Percentiles rank a stretch among this genome's conserved stretches.
Conservation (phyloP, 2,329 filamentous ascomycete genomes). For the Microcyclospora pomicola region DNA sequence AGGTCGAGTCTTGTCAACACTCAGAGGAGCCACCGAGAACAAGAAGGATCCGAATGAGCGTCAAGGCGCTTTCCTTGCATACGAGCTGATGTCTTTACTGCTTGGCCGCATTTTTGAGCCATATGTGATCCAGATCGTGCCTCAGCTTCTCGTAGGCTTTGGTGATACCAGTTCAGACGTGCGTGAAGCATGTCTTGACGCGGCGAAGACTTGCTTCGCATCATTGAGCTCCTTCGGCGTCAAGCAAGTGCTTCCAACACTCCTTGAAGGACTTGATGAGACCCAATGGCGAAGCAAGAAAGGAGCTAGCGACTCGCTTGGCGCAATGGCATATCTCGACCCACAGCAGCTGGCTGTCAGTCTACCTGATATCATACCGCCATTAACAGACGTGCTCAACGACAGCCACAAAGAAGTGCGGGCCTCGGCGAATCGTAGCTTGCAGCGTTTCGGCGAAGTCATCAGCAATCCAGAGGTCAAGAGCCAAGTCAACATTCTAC, state of each 20-base stretch:
- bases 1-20: slow-evolving; percentile 68
- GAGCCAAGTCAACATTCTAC: slow-evolving; percentile 72
- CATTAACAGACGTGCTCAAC: slow-evolving; percentile 82
- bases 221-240: slow-evolving; percentile 91
- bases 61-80: slow-evolving; percentile 77
- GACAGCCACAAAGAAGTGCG: slow-evolving; percentile 98
- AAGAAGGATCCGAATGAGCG: slow-evolving; percentile 85
- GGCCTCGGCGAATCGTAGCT: slow-evolving; percentile 77
- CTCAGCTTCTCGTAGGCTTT: slow-evolving; percentile 76
- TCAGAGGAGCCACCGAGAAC: slow-evolving; percentile 77
- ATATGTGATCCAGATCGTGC: slow-evolving; percentile 90
- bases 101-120: slow-evolving; percentile 86
- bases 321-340: slow-evolving; percentile 97
- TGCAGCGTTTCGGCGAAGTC: slow-evolving; percentile 96
- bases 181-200: slow-evolving; percentile 80
- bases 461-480: slow-evolving; percentile 98
- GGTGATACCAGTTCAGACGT: slow-evolving; percentile 81
- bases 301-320: slow-evolving; percentile 88
- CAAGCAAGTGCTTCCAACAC: slow-evolving; percentile 80
- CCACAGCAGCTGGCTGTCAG: slow-evolving; percentile 86
- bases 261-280: slow-evolving; percentile 85
- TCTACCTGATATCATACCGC: slow-evolving; percentile 91
- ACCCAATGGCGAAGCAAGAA: slow-evolving; percentile 97
- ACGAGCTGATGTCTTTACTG: slow-evolving; percentile 76
- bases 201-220: slow-evolving; percentile 87